Base-by-base conservation (phyloP, 306 rosid species). In the Prunus persica region DNA sequence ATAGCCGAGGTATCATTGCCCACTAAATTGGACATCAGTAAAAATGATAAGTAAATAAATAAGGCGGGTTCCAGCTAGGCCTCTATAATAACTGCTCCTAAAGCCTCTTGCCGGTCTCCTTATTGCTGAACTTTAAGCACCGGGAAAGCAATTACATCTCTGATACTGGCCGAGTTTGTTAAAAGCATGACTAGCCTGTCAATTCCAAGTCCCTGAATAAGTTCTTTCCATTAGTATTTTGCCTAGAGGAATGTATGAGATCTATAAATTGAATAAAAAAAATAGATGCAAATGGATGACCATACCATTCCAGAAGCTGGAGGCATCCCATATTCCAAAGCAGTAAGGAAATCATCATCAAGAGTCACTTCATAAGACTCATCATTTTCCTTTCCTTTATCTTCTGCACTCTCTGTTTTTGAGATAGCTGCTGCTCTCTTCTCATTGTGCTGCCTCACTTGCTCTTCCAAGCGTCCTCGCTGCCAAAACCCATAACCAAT, bases 301-400 rank as follows among this genome's bases (percentile, higher is more conserved):
- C 66, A 75, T 90, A 94, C 98, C 98, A 95, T 81, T 89, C 98
- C 98, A 25, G 97, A 92, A 65, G 98, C 97, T 32, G 98, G 96
- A 76, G 98, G 98, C 98, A 95, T 92, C 78, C 98, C 98, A 77
- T 95, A 92, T 80, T 95, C 98, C 92, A 95, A 80, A 81, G 98
- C 97, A 19, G 97, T 95, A 38, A 95, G 69, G 73, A 95, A 95
- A 82, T 95, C 98, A 56, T 95, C 96, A 75, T 95, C 98, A 75
- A 95, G 92, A 32, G 91, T 89, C 82, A 95, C 97, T 73, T 92
- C 97, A 76, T 92, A 95, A 1, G 66, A 78, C 27, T 88, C 90
- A 67, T 95, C 97, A 54, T 84, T 78, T 75, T 85, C 80, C 72
- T 41, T 76, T 60, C 63, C 78, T 49, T 84, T 87, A 73, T 79